These are phyloP conservation scores for Narthecium ossifragum DNA, from an alignment of 106 monocot genomes.

Conservation along the genomic window DNA sequence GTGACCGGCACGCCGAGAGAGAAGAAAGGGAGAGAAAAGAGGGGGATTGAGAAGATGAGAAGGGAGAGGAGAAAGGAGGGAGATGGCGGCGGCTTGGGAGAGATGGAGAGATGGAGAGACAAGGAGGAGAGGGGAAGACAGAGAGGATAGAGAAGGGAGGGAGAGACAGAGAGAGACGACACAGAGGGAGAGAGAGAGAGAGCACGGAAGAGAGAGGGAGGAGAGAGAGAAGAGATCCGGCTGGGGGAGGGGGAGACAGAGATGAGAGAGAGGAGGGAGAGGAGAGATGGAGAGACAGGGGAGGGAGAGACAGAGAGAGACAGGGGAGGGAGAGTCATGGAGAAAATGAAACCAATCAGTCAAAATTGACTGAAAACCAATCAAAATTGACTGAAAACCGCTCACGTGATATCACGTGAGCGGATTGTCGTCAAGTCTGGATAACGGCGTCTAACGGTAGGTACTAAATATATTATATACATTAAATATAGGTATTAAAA, in stretches of 20 bases:
- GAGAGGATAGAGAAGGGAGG: neutral
- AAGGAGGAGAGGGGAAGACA: neutral
- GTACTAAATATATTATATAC: too few relatives aligned
- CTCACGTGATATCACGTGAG: too few relatives aligned
- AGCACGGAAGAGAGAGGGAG: neutral
- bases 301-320: too few relatives aligned
- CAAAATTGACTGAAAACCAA: too few relatives aligned
- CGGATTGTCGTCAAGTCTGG: too few relatives aligned
- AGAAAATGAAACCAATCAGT: too few relatives aligned
- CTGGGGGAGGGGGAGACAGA: neutral
- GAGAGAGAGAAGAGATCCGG: neutral
- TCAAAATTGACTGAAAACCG: too few relatives aligned
- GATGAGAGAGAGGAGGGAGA: neutral
- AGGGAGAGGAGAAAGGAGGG: neutral
- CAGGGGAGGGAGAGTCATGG: too few relatives aligned
- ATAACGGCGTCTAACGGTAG: too few relatives aligned
- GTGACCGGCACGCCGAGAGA: neutral
- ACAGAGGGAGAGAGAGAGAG: neutral
- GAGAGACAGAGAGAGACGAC: neutral
- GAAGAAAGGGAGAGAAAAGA: neutral
- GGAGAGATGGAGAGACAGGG: neutral
- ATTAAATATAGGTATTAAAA: too few relatives aligned
- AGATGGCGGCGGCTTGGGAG: neutral
- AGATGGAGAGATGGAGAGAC: neutral
- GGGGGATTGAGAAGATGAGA: neutral